Base-by-base conservation (phyloP, 2,329 filamentous ascomycete species). In the Albifimbria verrucaria region DNA sequence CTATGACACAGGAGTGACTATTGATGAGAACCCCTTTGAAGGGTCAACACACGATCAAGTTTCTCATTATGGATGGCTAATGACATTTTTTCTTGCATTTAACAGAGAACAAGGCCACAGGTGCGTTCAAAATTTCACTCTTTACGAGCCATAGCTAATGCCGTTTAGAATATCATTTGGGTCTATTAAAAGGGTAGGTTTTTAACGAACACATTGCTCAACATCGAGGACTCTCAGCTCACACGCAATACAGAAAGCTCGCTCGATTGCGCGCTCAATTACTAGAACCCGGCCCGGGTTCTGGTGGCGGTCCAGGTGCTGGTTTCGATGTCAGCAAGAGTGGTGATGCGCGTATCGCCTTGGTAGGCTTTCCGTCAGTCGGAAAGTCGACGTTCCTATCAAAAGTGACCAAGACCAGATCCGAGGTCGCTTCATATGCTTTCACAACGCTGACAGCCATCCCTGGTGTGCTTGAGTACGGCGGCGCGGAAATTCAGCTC, bases 381-480 rank as follows among this genome's bases (percentile, higher is more conserved):
- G 94, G 94, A 70, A 99, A 99, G 77, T 99, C 94, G 2, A 99
- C 94, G 0, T 97, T 99, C 68, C 72, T 99, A n/a, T 97, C 92
- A 48, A 97, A 97, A 68, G 95, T 99, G 69, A 99, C 94, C 48
- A 97, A 96, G 76, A 99, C 95, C 39, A 92, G 91, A 67, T 96
- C 92, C 49, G 93, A 97, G 70, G 92, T 97, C 24, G 94, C 94
- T 1, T 90, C 94, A 1, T 99, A 99, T 69, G 87, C 93, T 52
- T 99, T 99, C 83, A 99, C 94, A 11, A 99, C 94, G 2, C 79
- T 99, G 44, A 99, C 94, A 10, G 95, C 94, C 32, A 99, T 99
- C 61, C 94, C 94, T 1, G 94, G 94, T 62, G 95, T 99, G 39
- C 82, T 99, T 51, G 93, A 97, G 77, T 99, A 99, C 73, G 94